Evolutionary conservation across 2,329 filamentous ascomycete species (phyloP).

Genomic region (Cladorrhinum sp.): DNA sequence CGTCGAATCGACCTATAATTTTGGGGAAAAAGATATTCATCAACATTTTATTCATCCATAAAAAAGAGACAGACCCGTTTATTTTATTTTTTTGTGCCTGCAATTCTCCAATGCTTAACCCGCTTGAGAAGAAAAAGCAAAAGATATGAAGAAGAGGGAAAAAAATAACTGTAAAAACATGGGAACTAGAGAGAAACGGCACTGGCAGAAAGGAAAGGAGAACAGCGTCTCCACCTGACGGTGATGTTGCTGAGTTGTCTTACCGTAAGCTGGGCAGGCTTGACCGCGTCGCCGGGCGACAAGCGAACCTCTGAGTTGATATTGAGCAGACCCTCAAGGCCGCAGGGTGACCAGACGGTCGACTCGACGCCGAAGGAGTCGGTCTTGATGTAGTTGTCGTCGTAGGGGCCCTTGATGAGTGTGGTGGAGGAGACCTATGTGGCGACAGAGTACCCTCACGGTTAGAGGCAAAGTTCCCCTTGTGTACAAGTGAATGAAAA

Average conservation of each 20-base stretch:
- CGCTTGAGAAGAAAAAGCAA: neutral
- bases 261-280: constrained; percentile 28
- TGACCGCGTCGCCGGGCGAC: constrained; percentile 20
- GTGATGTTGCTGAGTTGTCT: constrained; percentile 7
- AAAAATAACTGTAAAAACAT: neutral
- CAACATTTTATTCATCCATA: neutral
- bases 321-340: constrained; percentile 47
- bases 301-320: constrained; percentile 51
- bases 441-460: neutral
- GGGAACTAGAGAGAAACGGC: neutral
- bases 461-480: too few species aligned
- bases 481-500: too few species aligned
- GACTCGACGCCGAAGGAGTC: constrained; percentile 44
- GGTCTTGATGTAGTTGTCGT: constrained; percentile 42
- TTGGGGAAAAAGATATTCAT: neutral
- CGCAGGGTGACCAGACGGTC: constrained; percentile 53
- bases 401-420: constrained; percentile 42
- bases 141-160: neutral
- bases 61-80: neutral
- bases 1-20: constrained; percentile 30
- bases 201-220: neutral
- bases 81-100: neutral
- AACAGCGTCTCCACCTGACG: neutral
- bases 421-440: constrained; percentile 38
- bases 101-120: neutral